Percentiles rank a stretch among this genome's conserved stretches.
These are phyloP conservation scores for Herpetomonas tarakana DNA, from an alignment of 208 protist genomes.

Conservation along the genomic window DNA sequence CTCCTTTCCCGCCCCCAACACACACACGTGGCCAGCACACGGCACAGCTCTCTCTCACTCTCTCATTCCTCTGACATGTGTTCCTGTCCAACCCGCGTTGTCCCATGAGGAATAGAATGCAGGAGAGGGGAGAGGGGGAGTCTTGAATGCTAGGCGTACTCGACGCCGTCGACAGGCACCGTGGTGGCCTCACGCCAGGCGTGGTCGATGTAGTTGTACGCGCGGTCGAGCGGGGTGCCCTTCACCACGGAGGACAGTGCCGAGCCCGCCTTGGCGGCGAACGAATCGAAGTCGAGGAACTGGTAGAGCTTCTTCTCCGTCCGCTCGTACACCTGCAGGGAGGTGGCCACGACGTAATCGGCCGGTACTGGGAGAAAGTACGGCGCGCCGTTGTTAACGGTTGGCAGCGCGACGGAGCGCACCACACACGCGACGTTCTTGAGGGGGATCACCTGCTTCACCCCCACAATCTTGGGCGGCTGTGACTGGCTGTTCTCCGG, in stretches of 20 bases:
- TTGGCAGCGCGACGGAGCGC: slow-evolving; percentile 56
- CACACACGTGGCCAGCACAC: too few relatives aligned
- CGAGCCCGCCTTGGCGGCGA: slow-evolving; percentile 36
- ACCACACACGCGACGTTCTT: slow-evolving; percentile 53
- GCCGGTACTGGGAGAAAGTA: slow-evolving; percentile 71
- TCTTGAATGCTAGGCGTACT: slow-evolving; percentile 29
- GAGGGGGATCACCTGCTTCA: slow-evolving; percentile 62
- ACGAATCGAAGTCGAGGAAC: slow-evolving; percentile 72
- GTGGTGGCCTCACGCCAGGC: slow-evolving; percentile 60
- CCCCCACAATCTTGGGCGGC: slow-evolving; percentile 12
- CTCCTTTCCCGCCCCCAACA: background rate
- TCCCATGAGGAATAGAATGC: too few relatives aligned
- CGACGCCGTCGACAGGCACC: slow-evolving; percentile 60
- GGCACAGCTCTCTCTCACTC: too few relatives aligned
- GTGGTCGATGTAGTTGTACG: slow-evolving; percentile 87
- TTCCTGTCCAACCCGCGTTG: too few relatives aligned
- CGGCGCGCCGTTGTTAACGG: slow-evolving; percentile 34
- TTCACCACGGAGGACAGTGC: slow-evolving; percentile 39
- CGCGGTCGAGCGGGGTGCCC: slow-evolving; percentile 54
- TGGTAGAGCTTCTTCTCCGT: slow-evolving; percentile 53
- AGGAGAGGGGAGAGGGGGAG: slow-evolving; percentile 2
- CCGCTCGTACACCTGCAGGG: slow-evolving; percentile 70
- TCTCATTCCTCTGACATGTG: too few relatives aligned
- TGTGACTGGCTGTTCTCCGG: background rate
- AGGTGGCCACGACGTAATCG: slow-evolving; percentile 47